Conservation (phyloP, 805 yeast species). For the Lipomyces kockii region DNA sequence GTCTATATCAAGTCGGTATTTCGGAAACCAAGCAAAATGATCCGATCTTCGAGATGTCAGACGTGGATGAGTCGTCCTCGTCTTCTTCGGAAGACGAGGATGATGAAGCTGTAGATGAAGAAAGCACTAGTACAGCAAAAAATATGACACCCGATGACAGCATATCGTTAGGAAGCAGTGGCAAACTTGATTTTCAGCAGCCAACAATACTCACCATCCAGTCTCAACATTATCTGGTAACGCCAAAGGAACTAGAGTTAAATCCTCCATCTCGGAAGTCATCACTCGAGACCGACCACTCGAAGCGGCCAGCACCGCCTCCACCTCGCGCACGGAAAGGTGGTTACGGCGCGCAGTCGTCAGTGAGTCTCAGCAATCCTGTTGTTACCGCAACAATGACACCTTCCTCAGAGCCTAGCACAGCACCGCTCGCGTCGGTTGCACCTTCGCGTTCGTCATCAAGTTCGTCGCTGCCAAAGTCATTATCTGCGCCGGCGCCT, state of each 20-base stretch:
- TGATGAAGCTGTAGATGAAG: slow-evolving; percentile 15
- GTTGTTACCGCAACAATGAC: slow-evolving; percentile 6
- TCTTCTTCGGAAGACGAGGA: slow-evolving; percentile 6
- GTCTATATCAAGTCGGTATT: neutral
- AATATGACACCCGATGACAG: neutral
- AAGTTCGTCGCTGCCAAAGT: neutral
- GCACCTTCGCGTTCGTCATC: neutral
- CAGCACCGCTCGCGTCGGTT: neutral
- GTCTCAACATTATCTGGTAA: slow-evolving; percentile 26
- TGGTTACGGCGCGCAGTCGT: slow-evolving; percentile 3
- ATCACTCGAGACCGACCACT: slow-evolving; percentile 8
- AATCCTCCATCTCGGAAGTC: slow-evolving; percentile 10
- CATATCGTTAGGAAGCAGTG: neutral
- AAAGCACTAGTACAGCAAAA: neutral
- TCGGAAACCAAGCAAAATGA: neutral
- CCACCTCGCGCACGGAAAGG: slow-evolving; percentile 30
- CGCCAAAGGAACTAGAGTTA: slow-evolving; percentile 13
- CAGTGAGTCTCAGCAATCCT: neutral
- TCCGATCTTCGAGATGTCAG: neutral
- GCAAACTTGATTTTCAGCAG: neutral
- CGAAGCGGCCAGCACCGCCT: slow-evolving; percentile 31
- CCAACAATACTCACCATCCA: slow-evolving; percentile 21
- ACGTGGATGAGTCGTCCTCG: neutral
- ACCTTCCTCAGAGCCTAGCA: neutral
- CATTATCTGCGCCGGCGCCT: neutral